These are phyloP conservation scores for Sanghuangporus weigelae DNA, from an alignment of 1,284 basidiomycete species.

Conservation along the genomic window DNA sequence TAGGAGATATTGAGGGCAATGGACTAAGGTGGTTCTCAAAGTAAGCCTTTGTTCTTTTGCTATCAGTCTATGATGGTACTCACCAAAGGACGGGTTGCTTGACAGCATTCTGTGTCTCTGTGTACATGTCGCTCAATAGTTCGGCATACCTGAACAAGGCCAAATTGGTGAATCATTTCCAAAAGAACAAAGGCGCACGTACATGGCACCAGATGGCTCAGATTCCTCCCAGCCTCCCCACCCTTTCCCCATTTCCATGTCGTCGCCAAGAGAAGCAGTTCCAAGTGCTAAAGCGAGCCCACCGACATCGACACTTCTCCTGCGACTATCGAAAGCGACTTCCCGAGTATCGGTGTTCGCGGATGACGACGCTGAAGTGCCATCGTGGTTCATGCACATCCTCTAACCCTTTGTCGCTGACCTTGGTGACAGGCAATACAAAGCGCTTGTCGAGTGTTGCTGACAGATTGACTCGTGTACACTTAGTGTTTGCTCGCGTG, in stretches of 20 bases:
- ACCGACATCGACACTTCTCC: slow-evolving; percentile 80
- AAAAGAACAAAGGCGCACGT: slow-evolving; percentile 26
- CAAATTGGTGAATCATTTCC: slow-evolving; percentile 11
- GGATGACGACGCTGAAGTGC: not conserved
- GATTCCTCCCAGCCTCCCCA: slow-evolving; percentile 63
- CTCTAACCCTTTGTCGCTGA: not conserved
- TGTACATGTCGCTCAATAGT: slow-evolving; percentile 76
- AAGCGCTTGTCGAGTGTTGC: not conserved
- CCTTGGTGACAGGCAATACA: not conserved
- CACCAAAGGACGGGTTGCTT: slow-evolving; percentile 49
- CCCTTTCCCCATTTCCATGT: slow-evolving; percentile 55
- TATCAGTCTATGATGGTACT: slow-evolving; percentile 19
- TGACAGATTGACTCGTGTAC: slow-evolving; percentile 2
- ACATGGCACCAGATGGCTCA: slow-evolving; percentile 53
- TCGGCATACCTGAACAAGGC: slow-evolving; percentile 55
- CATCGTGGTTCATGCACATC: slow-evolving; percentile 8
- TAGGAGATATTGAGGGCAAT: slow-evolving; percentile 30
- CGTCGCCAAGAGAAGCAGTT: slow-evolving; percentile 31
- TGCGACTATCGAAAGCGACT: slow-evolving; percentile 23
- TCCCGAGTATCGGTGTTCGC: not conserved
- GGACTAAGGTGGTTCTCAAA: slow-evolving; percentile 22
- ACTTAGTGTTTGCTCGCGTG: not conserved
- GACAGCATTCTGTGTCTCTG: slow-evolving; percentile 68
- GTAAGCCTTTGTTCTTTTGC: not conserved
- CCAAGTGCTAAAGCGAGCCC: slow-evolving; percentile 75